phyloP scores from a whole-genome alignment of 306 rosid genomes.

The Notholithocarpus densiflorus region DNA sequence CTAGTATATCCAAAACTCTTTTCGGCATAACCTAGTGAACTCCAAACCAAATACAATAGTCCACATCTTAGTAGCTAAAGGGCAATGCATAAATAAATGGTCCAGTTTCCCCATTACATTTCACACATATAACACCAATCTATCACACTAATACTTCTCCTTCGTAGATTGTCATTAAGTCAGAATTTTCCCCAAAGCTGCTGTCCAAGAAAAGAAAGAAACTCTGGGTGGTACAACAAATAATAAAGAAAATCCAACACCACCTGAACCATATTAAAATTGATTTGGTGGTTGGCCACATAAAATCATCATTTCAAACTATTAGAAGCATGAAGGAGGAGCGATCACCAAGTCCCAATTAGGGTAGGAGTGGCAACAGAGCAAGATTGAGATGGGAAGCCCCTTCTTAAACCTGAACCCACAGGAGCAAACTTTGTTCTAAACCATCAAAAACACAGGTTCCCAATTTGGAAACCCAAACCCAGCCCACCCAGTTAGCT shows the following conservation, averaged over 20 bases:
- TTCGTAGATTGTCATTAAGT: too few species aligned
- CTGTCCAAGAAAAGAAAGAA: too few species aligned
- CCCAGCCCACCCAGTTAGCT: neutral
- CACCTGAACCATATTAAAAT: neutral
- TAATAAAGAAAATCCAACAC: neutral
- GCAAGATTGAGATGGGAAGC: neutral
- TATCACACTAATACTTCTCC: too few species aligned
- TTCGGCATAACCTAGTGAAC: too few species aligned
- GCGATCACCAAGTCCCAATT: neutral
- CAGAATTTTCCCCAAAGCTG: too few species aligned
- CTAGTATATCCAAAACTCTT: too few species aligned
- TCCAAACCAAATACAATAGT: too few species aligned
- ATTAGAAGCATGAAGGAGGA: neutral
- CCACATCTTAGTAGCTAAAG: too few species aligned
- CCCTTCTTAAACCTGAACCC: neutral
- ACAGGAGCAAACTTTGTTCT: neutral
- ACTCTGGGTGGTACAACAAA: neutral
- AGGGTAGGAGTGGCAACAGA: neutral
- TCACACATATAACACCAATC: too few species aligned
- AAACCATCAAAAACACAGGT: neutral
- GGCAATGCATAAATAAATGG: too few species aligned
- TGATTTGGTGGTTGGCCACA: neutral
- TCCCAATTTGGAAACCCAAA: neutral
- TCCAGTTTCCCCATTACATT: too few species aligned
- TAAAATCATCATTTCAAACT: neutral